Conservation (phyloP, 1,284 basidiomycete species). For the Ceratobasidium sp. region DNA sequence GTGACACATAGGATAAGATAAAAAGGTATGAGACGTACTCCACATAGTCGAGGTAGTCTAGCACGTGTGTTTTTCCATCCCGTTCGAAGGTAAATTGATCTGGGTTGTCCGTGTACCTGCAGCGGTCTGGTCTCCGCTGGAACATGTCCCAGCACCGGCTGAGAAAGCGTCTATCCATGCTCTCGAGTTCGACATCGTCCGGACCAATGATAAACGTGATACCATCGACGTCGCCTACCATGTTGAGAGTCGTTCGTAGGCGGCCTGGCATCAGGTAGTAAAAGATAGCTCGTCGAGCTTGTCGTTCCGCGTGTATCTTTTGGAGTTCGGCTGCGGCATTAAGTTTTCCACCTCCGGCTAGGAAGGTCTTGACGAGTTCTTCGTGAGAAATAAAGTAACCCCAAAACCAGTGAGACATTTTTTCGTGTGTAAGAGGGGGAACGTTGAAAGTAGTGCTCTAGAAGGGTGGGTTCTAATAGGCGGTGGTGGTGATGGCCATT, state of each 20-base stretch:
- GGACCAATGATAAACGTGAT: neutral
- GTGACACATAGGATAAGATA: no score
- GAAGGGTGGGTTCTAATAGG: no score
- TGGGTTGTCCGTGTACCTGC: neutral
- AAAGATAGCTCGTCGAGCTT: conserved; percentile 1
- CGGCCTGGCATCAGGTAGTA: neutral
- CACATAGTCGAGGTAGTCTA: no score
- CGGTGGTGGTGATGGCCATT: no score
- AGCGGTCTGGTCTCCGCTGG: neutral
- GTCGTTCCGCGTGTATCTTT: neutral
- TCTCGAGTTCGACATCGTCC: neutral
- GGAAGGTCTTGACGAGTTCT: neutral
- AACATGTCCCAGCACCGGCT: neutral
- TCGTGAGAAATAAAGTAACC: neutral
- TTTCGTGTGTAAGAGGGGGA: no score
- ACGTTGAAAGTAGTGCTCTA: no score
- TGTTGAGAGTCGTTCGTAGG: neutral
- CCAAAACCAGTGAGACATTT: neutral
- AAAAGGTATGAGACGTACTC: no score
- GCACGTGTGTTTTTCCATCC: no score
- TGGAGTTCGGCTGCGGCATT: neutral
- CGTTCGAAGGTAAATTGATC: neutral
- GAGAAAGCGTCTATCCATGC: neutral
- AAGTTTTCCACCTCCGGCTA: neutral
- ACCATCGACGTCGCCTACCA: neutral